These are phyloP conservation scores for Debaryomycetaceae sp. DNA, from an alignment of 1,139 yeast genomes.

Conservation along the genomic window DNA sequence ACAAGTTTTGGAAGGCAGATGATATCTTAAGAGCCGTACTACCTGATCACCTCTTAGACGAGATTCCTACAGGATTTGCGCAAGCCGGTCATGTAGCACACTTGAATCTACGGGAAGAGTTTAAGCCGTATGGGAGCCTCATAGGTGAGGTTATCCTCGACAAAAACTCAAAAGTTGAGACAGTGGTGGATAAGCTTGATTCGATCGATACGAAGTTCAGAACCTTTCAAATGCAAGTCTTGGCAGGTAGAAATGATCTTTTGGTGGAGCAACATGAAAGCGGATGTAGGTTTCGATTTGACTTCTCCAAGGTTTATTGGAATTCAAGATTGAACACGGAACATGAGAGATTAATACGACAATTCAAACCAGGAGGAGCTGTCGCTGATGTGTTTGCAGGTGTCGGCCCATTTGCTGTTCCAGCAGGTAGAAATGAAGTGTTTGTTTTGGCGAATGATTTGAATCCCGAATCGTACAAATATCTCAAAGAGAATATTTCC, in stretches of 20 bases:
- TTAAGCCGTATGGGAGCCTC: constrained; percentile 72
- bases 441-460: constrained; percentile 89
- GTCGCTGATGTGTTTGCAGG: constrained; percentile 98
- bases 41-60: constrained; percentile 68
- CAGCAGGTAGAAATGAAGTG: constrained; percentile 83
- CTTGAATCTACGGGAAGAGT: constrained; percentile 78
- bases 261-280: constrained; percentile 86
- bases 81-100: constrained; percentile 97
- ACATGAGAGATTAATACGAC: constrained; percentile 72
- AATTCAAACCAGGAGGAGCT: constrained; percentile 62
- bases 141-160: constrained; percentile 92
- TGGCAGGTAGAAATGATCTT: constrained; percentile 77
- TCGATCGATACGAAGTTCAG: constrained; percentile 84
- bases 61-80: constrained; percentile 87
- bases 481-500: constrained; percentile 60
- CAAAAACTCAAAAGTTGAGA: constrained; percentile 72
- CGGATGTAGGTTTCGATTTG: constrained; percentile 81
- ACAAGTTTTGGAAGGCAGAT: constrained; percentile 84
- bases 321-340: constrained; percentile 93
- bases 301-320: constrained; percentile 95
- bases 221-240: constrained; percentile 88
- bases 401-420: constrained; percentile 97
- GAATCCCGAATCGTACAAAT: constrained; percentile 80
- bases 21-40: constrained; percentile 74
- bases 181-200: constrained; percentile 94